Evolutionary conservation across 1,139 yeast genomes (phyloP).

Genomic region (Geotrichum fermentans): DNA sequence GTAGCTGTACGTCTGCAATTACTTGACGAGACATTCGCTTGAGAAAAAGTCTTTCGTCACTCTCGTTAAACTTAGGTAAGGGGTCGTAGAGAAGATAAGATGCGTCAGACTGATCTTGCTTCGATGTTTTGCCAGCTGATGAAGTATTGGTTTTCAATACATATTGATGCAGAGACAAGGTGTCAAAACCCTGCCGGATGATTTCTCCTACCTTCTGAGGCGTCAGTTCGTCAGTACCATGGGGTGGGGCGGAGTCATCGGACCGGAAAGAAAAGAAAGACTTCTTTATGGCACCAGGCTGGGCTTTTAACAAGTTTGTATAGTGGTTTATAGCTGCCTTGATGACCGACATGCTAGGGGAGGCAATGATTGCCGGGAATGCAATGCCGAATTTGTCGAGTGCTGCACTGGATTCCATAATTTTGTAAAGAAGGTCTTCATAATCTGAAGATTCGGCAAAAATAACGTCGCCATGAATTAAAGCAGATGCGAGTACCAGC

Average conservation of each 20-base stretch:
- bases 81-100: conserved; percentile 25
- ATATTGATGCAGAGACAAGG: conserved; percentile 29
- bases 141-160: conserved; percentile 17
- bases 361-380: conserved; percentile 20
- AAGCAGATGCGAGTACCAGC: conserved; percentile 31
- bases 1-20: conserved; percentile 27
- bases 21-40: conserved; percentile 29
- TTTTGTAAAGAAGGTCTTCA: conserved; percentile 36
- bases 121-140: background rate
- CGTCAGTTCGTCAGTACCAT: conserved; percentile 18
- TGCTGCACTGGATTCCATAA: conserved; percentile 31
- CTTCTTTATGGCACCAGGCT: background rate
- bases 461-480: conserved; percentile 36
- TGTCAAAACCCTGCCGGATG: conserved; percentile 31
- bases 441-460: conserved; percentile 34
- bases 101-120: conserved; percentile 5
- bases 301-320: conserved; percentile 22
- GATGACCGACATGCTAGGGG: conserved; percentile 27
- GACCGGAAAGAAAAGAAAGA: conserved; percentile 6
- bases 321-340: conserved; percentile 31
- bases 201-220: conserved; percentile 29
- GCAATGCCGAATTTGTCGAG: conserved; percentile 25
- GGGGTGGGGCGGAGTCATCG: background rate
- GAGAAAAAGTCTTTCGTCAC: conserved; percentile 29
- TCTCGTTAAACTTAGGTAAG: conserved; percentile 29